phyloP scores from a whole-genome alignment of 495 filamentous ascomycete species.

The Bombardia bombarda region DNA sequence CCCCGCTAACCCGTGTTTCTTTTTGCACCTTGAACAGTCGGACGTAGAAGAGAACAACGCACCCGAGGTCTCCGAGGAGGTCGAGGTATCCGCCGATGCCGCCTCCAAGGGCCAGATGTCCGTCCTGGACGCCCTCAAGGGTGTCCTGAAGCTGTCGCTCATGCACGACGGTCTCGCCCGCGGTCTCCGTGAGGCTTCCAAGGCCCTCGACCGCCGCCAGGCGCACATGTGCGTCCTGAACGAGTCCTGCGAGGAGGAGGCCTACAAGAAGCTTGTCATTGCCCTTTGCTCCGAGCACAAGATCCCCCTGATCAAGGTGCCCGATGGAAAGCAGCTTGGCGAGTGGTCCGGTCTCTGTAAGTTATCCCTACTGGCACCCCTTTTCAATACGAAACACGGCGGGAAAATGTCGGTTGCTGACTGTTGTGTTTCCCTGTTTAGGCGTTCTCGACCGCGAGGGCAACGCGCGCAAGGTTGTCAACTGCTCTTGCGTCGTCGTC shows the following conservation, averaged over 20 bases:
- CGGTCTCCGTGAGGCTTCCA: constrained; percentile 93
- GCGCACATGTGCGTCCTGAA: constrained; percentile 99
- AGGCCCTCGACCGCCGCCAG: constrained; percentile 94
- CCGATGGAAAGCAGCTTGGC: constrained; percentile 97
- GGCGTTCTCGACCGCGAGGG: constrained; percentile 98
- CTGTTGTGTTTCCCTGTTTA: constrained; percentile 23
- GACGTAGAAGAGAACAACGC: constrained; percentile 72
- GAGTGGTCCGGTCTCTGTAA: constrained; percentile 99
- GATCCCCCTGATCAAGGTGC: constrained; percentile 99
- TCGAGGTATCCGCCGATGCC: constrained; percentile 85
- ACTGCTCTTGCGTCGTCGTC: constrained; percentile 99
- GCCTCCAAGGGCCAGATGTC: constrained; percentile 83
- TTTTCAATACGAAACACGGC: neutral
- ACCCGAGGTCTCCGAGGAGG: constrained; percentile 73
- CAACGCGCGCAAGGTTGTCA: constrained; percentile 98
- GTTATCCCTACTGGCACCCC: too few species aligned
- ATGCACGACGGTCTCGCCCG: constrained; percentile 99
- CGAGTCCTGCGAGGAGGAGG: constrained; percentile 98
- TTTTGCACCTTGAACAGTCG: constrained; percentile 39
- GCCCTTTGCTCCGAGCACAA: constrained; percentile 97
- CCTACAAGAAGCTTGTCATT: constrained; percentile 99
- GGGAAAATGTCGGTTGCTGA: constrained; percentile 4
- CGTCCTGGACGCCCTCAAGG: constrained; percentile 95
- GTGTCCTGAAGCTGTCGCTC: constrained; percentile 92
- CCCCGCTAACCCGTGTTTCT: constrained; percentile 16